Base-by-base conservation (phyloP, 192 early-diverging fungal genomes). In the Umbelopsis isabellina region DNA sequence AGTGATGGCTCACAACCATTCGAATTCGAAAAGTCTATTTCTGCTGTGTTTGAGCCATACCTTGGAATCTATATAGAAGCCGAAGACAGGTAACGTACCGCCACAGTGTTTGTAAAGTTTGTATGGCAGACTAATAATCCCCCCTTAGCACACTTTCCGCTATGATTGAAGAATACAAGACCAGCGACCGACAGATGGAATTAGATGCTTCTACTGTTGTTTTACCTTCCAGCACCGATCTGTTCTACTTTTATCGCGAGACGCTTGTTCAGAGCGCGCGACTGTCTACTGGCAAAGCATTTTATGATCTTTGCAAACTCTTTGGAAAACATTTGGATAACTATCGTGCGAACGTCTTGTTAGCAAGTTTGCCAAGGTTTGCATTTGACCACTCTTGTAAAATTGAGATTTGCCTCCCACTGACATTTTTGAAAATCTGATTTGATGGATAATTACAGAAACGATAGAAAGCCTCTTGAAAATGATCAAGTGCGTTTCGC, bases 241-340 rank as follows among this genome's bases (percentile, higher is more conserved):
- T 99, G 46, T 95, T 98, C 80, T 86, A 91, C 69, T 92, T 87
- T 70, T 98, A 97, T 83, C 90, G 93, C 21, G 91, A 97, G 70
- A 91, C 96, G 3, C 76, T 99, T 21, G 86, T 86, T 13, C 91
- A 93, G 68, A 97, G 92, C 71, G 88, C 94, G 0, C 90, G 91
- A 61, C 78, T 98, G 47, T 94, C 94, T 3, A 92, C 91, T 0
- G 86, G 91, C 64, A 89, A 94, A 70, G 89, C 97, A 0, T 92
- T 99, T 73, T 80, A 91, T 41, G 95, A 98, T 73, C 83, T 99
- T 4, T 85, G 86, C 68, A 77, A 80, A 15, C 78, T 95, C 44
- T 97, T 98, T 83, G 86, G 81, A 46, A 95, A 94, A 72, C 88
- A 89, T 76, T 83, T 99, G 10, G 67, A 84, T 18, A 73, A 73